Evolutionary conservation across 2,329 filamentous ascomycete genomes (phyloP).

Genomic region (Periconia digitata): DNA sequence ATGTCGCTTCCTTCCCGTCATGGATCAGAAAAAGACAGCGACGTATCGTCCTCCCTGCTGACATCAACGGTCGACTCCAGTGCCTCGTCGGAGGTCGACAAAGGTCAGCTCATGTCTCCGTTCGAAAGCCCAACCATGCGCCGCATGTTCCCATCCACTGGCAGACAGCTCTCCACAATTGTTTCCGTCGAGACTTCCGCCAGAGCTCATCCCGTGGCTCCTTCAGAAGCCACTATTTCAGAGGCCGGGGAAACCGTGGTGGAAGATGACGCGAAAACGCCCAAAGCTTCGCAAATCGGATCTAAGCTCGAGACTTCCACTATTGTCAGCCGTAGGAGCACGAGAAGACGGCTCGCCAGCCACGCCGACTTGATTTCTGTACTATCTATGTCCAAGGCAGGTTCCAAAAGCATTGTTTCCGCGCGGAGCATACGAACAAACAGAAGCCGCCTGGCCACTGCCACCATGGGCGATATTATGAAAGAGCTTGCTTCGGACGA

Average conservation of each 20-base stretch:
- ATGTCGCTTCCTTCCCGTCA: conserved; percentile 33
- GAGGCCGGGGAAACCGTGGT: conserved; percentile 23
- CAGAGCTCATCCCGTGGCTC: conserved; percentile 29
- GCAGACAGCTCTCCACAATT: conserved; percentile 61
- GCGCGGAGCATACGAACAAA: conserved; percentile 76
- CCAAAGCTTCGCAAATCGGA: conserved; percentile 30
- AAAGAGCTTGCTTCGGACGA: conserved; percentile 82
- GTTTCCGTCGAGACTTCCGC: conserved; percentile 58
- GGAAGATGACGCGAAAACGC: conserved; percentile 19
- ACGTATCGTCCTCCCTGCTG: conserved; percentile 29
- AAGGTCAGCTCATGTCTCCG: conserved; percentile 30
- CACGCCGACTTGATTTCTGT: conserved; percentile 95
- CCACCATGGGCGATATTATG: conserved; percentile 75
- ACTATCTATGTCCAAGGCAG: conserved; percentile 69
- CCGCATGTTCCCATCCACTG: conserved; percentile 54
- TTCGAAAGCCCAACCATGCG: conserved; percentile 44
- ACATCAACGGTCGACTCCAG: conserved; percentile 42
- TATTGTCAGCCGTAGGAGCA: conserved; percentile 49
- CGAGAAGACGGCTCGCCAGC: conserved; percentile 70
- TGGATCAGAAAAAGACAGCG: conserved; percentile 23
- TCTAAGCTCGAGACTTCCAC: conserved; percentile 37
- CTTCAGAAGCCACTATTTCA: conserved; percentile 28
- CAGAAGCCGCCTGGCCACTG: conserved; percentile 65
- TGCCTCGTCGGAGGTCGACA: conserved; percentile 30
- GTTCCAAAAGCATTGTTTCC: conserved; percentile 71